Percentiles rank a stretch among this genome's conserved stretches.
phyloP scores from a whole-genome alignment of 768 basidiomycete species.

The Suillus subaureus region DNA sequence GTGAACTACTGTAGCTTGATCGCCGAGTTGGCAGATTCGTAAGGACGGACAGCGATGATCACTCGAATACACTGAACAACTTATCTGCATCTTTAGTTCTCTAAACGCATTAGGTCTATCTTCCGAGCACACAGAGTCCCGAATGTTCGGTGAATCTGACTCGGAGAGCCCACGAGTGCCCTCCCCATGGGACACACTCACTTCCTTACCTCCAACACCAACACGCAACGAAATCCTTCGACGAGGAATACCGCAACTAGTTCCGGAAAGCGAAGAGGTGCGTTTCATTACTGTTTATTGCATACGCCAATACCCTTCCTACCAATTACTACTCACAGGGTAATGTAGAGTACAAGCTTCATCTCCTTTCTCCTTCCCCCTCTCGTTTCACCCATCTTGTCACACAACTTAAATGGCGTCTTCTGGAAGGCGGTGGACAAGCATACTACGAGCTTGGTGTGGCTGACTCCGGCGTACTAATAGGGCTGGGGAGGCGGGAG shows the following conservation, averaged over 20 bases:
- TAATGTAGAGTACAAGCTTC: conserved; percentile 94
- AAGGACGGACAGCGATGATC: conserved; percentile 42
- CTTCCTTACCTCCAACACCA: conserved; percentile 52
- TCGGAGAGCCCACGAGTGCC: conserved; percentile 79
- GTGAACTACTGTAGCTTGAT: no score
- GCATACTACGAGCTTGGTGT: conserved; percentile 86
- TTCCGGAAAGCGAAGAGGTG: conserved; percentile 75
- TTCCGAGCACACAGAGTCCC: background rate
- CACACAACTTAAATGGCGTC: conserved; percentile 95
- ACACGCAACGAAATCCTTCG: conserved; percentile 31
- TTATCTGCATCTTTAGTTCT: background rate
- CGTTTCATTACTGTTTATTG: conserved; percentile 11
- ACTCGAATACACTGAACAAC: conserved; percentile 51
- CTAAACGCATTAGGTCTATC: no score
- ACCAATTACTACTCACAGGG: conserved; percentile 45
- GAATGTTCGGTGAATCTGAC: conserved; percentile 83
- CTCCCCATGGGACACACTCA: conserved; percentile 81
- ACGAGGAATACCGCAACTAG: conserved; percentile 60
- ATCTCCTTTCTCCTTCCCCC: conserved; percentile 77
- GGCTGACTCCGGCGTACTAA: conserved; percentile 83
- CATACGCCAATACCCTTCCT: background rate
- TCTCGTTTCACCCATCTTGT: conserved; percentile 82
- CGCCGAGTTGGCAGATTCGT: no score
- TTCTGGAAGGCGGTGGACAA: conserved; percentile 81
- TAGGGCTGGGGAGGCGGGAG: conserved; percentile 74